A percentile compares a stretch with the other conserved stretches of the same genome.
These are phyloP conservation scores for Diaporthe ilicicola DNA, from an alignment of 2,329 filamentous ascomycete species.

Conservation along the genomic window DNA sequence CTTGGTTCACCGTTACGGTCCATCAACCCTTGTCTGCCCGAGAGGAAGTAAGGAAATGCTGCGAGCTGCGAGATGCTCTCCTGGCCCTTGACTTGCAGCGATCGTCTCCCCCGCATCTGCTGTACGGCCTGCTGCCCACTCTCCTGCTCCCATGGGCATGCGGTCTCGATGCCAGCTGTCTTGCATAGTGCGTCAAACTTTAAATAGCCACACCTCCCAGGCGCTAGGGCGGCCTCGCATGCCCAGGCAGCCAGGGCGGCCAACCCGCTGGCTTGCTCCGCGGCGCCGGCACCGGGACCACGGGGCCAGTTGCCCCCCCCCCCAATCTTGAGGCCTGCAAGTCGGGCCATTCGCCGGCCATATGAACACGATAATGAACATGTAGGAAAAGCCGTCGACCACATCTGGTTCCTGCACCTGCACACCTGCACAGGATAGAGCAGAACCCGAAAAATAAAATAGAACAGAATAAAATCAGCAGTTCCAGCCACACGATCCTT, in stretches of 20 bases:
- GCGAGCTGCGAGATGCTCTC: not conserved
- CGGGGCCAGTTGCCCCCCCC: not conserved
- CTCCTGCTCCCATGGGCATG: not conserved
- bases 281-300: not conserved
- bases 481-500: too few relatives aligned
- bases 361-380: not conserved
- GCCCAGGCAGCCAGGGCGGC: not conserved
- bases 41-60: too few relatives aligned
- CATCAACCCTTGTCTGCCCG: not conserved
- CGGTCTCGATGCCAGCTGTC: slow-evolving; percentile 31
- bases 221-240: slow-evolving; percentile 1
- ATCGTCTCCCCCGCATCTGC: not conserved
- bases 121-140: not conserved
- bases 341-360: not conserved
- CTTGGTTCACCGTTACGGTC: not conserved
- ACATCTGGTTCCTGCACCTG: too few relatives aligned
- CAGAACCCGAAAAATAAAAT: too few relatives aligned
- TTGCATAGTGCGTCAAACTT: slow-evolving; percentile 29
- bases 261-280: not conserved
- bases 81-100: not conserved
- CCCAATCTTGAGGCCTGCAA: not conserved
- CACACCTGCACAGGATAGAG: too few relatives aligned
- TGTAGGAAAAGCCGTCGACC: too few relatives aligned
- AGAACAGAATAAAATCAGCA: too few relatives aligned
- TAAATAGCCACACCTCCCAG: slow-evolving; percentile 11